phyloP scores from a whole-genome alignment of 495 filamentous ascomycete genomes.

The Niebla homalea region DNA sequence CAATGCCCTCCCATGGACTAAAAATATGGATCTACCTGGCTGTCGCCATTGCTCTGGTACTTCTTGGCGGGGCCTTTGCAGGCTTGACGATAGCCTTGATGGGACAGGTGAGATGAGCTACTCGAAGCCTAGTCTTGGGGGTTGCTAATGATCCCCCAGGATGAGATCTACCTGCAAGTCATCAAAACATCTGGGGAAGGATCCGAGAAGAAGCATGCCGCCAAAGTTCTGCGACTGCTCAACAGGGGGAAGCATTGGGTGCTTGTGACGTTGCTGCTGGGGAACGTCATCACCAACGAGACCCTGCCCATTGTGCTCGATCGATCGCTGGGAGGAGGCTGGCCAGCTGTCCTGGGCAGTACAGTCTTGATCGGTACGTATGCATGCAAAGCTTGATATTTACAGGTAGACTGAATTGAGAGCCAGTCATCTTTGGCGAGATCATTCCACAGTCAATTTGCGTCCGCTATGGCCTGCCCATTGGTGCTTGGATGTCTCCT shows the following conservation, averaged over 20 bases:
- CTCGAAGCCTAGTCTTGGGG: not conserved
- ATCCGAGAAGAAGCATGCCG: constrained; percentile 67
- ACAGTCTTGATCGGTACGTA: constrained; percentile 80
- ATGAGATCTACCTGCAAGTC: constrained; percentile 95
- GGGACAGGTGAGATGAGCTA: constrained; percentile 29
- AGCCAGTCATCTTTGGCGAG: constrained; percentile 88
- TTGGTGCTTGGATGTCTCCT: constrained; percentile 87
- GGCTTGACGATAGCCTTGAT: constrained; percentile 84
- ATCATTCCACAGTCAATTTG: constrained; percentile 91
- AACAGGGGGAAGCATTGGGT: constrained; percentile 96
- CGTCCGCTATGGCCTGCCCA: constrained; percentile 91
- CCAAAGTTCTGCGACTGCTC: constrained; percentile 63
- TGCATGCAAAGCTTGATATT: not conserved
- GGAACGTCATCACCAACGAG: constrained; percentile 98
- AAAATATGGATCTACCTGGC: constrained; percentile 59
- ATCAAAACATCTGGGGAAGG: constrained; percentile 75
- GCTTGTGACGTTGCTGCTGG: constrained; percentile 83
- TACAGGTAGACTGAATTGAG: not conserved
- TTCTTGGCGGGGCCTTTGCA: constrained; percentile 87
- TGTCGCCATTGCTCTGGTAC: constrained; percentile 58
- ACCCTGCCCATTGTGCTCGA: constrained; percentile 92
- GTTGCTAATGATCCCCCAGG: constrained; percentile 33
- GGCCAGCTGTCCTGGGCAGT: constrained; percentile 84
- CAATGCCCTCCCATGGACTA: constrained; percentile 37
- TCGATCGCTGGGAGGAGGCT: constrained; percentile 83